Base-by-base conservation (phyloP, 2,329 filamentous ascomycete species). In the Cladophialophora carrionii region DNA sequence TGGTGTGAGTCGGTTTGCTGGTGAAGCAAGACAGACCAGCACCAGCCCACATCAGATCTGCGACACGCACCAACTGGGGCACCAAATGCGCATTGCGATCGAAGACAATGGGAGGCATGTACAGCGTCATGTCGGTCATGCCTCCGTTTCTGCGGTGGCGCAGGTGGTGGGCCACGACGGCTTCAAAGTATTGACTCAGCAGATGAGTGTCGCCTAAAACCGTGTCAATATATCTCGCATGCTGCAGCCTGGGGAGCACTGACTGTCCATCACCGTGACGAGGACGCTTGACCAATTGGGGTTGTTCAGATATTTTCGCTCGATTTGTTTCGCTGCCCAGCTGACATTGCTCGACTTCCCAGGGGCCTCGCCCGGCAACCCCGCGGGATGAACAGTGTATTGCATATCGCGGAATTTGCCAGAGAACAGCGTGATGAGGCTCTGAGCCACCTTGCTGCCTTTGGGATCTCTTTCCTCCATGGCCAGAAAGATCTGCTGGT, bases 301-400 rank as follows among this genome's bases (percentile, higher is more conserved):
- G 63, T 73, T 68, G 7, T 83, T 77, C 4, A 81, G 74, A 71
- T 90, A 89, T 71, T 83, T 86, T 71, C 84, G 82, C 74, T 86
- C 88, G 58, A 88, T 80, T 74, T 87, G 86, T 68, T 84, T 84
- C 9, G 88, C 88, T 20, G 88, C 87, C 87, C 88, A 91, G 58
- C 85, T 85, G 66, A 89, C 82, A 75, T 91, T 91, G 78, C 88
- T 91, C 68, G 89, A 89, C 74, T 91, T 91, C 64, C 89, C 89
- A 61, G 88, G 87, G 57, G 88, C 85, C 74, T 91, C 89, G 12
- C 87, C 86, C 3, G 84, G 83, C 58, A 91, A 85, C 61, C 86
- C 85, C 24, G 81, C 77, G 0, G 89, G 88, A 72, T 91, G 89
- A 12, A 90, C 76, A 2, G 88, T 90, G 73, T 85, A 87, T 71